Base-by-base conservation (phyloP, 2,329 filamentous ascomycete species). In the Colletotrichum caudatum region DNA sequence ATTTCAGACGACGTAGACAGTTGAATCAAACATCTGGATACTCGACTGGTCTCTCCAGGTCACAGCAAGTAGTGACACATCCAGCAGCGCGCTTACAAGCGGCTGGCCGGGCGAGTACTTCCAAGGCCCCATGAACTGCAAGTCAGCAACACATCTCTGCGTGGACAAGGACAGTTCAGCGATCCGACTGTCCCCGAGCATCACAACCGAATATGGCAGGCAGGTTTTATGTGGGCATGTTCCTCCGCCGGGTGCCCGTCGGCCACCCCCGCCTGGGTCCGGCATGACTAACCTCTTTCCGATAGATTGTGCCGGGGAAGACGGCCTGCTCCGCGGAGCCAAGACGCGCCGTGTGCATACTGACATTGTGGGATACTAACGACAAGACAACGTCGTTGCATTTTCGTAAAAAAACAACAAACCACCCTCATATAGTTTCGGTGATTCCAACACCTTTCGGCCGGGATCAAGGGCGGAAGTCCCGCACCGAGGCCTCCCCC, bases 381-480 rank as follows among this genome's bases (percentile, higher is more conserved):
- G 2, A 5, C n/a, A 58, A 58, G 20, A 20, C 20, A 16, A 2
- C 35, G 3, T 23, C 3, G 35, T 14, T 16, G n/a, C 14, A 8
- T 1, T 23, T 14, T 37, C 53, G 20, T 7, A 12, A 18, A 3
- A 4, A 8, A 26, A 23, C 14, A n/a, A n/a, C n/a, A n/a, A n/a
- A n/a, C n/a, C n/a, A n/a, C 1, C 35, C 7, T 26, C 35, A 41
- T 18, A 20, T 18, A 5, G 50, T 29, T 20, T 53, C 18, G 51
- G 16, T 16, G 26, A 5, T n/a, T 56, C 12, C 1, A 5, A 18
- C 20, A 39, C 6, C 35, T 54, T 37, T 33, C 11, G 58, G 64
- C 29, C 64, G 46, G 58, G 58, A 57, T 8, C 37, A 48, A 37
- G 50, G 39, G 48, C 50, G 50, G 48, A 37, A 29, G 44, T 26